Conservation (phyloP, 1,284 basidiomycete genomes). For the Blastosporella zonata region DNA sequence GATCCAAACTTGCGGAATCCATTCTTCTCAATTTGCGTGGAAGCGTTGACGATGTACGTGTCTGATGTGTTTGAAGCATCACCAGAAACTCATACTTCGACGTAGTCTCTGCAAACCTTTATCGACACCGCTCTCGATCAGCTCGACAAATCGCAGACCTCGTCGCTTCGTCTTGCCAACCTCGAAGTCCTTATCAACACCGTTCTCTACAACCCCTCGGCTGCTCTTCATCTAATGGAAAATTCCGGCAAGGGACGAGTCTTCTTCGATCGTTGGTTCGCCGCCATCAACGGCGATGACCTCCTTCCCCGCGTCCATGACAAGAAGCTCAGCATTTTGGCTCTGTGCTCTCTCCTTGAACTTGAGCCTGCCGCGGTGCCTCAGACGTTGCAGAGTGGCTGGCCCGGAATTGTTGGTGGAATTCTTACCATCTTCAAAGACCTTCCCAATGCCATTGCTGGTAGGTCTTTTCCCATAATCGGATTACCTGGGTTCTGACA, state of each 20-base stretch:
- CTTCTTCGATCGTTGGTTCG: constrained; percentile 84
- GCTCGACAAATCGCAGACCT: constrained; percentile 58
- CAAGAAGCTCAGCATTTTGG: constrained; percentile 80
- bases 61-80: neutral
- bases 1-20: constrained; percentile 84
- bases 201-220: constrained; percentile 81
- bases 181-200: constrained; percentile 82
- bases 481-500: neutral
- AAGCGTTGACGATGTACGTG: constrained; percentile 69
- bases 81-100: neutral
- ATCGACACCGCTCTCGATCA: constrained; percentile 59
- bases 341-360: constrained; percentile 74
- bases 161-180: constrained; percentile 70
- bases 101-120: constrained; percentile 47
- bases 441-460: constrained; percentile 65
- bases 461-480: constrained; percentile 40
- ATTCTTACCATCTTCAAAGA: constrained; percentile 72
- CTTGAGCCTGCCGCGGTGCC: constrained; percentile 59
- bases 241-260: constrained; percentile 52
- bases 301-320: constrained; percentile 84
- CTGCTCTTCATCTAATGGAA: constrained; percentile 77
- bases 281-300: constrained; percentile 57
- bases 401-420: constrained; percentile 70
- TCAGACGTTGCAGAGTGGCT: constrained; percentile 59
- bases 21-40: constrained; percentile 79